Evolutionary conservation across 306 rosid species (phyloP).

Genomic region (Rubus parviflorus): DNA sequence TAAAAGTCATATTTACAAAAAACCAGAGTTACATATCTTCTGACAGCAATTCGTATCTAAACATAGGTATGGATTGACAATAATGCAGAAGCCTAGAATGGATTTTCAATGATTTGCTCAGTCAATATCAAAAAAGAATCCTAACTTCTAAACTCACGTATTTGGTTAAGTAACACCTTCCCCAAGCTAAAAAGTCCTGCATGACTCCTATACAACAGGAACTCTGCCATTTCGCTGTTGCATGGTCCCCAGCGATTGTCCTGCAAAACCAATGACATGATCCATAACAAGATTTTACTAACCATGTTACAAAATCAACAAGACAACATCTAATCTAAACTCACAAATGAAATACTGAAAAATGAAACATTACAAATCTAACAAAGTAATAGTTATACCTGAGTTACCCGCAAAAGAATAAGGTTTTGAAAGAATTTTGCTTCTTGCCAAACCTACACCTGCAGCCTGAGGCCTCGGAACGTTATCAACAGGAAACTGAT

Average conservation of each 20-base stretch:
- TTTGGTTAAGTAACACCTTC: constrained; percentile 49
- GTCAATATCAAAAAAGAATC: constrained; percentile 46
- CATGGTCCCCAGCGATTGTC: constrained; percentile 62
- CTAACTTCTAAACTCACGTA: constrained; percentile 66
- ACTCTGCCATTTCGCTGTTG: constrained; percentile 76
- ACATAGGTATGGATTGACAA: constrained; percentile 38
- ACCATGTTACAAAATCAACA: constrained; percentile 4
- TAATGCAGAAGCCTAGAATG: constrained; percentile 46
- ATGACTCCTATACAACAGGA: constrained; percentile 61
- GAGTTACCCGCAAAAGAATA: constrained; percentile 62
- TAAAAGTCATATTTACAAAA: constrained; percentile 20
- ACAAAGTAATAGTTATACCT: constrained; percentile 44
- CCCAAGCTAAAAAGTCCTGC: constrained; percentile 43
- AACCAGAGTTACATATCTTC: constrained; percentile 2
- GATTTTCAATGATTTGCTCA: constrained; percentile 50
- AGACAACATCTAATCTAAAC: background rate
- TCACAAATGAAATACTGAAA: background rate
- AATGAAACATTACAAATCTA: background rate
- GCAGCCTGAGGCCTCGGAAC: constrained; percentile 61
- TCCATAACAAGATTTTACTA: constrained; percentile 3
- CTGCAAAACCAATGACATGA: constrained; percentile 61
- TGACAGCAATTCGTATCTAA: constrained; percentile 26
- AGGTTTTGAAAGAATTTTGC: constrained; percentile 56
- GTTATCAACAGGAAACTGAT: constrained; percentile 60
- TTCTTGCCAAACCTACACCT: constrained; percentile 58